Base-by-base conservation (phyloP, 805 yeast species). In the Jamesozyma jinghongensis region DNA sequence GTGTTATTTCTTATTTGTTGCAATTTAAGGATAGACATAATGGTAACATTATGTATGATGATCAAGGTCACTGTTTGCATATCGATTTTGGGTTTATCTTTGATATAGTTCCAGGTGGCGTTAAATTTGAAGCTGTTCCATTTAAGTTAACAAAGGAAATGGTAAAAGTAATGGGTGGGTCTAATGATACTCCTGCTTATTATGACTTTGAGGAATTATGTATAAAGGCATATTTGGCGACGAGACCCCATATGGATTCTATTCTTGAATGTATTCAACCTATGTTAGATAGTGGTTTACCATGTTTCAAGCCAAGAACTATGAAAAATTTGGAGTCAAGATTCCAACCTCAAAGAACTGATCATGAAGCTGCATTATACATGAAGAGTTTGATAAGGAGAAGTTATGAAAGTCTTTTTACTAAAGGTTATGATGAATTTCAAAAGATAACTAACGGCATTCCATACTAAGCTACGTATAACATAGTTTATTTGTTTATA, bases 41-140 rank as follows among this genome's bases (percentile, higher is more conserved):
- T 65, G 99, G 99, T 61, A 92, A 92, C 62, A 90, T 92, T 47
- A 81, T 92, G 85, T 85, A 92, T 56, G 98, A 92, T 58, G 85
- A 81, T 45, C 82, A 85, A 54, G 99, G 99, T 4, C 96, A 92
- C 59, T 77, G 94, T 46, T 67, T 94, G 47, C 99, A 92, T 63
- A 85, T 94, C 62, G 99, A 92, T 66, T 92, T 92, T 67, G 99
- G 99, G 3, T 92, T 92, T 72, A 88, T 96, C 54, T 94, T 92
- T 60, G 99, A 92, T 66, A 92, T 92, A 61, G 97, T 85, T 27
- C 99, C 99, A 8, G 99, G 99, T 49, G 98, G 98, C 28, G 97
- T 92, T 37, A 85, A 81, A 55, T 94, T 92, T 59, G 99, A 92
- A 55, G 95, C 86, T n/a, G 95, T 95, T 1, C 97, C 98, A 11